Base-by-base conservation (phyloP, 441 rosid species). In the Heliophila coronopifolia region DNA sequence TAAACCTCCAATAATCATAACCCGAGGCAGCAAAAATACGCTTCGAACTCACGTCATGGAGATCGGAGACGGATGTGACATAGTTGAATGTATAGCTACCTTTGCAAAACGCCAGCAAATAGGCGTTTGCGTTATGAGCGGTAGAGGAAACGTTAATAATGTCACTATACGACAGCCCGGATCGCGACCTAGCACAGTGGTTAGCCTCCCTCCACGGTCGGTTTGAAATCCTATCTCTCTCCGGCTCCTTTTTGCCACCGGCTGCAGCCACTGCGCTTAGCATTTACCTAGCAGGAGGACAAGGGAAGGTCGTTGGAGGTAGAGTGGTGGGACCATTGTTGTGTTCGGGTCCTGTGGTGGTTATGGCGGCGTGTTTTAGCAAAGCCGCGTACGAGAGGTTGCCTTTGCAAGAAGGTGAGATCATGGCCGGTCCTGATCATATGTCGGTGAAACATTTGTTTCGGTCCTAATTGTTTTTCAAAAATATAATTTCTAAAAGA, bases 101-200 rank as follows among this genome's bases (percentile, higher is more conserved):
- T 76, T 72, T 10, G 75, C 77, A 19, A 56, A 59, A 48, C 67
- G 75, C n/a, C 80, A 72, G 48, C 73, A 71, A n/a, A n/a, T n/a
- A n/a, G 80, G 77, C 63, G 70, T 76, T 54, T 72, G 77, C 49
- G 72, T 76, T 43, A 45, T 76, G 59, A 76, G 75, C 39, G 80
- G 77, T 40, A 65, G 64, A 4, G 80, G 80, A 9, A 69, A 50
- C 9, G 77, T 76, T 20, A 62, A 59, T 9, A 73, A 75, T 63
- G 75, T 76, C 47, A 76, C 73, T 45, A 60, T 76, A 50, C 62
- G 77, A 19, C 80, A 76, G 48, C 77, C 80, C 9, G 69, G 71
- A n/a, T 54, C 66, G 6, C 49, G 44, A 17, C 53, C 62, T 41
- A 47, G 52, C 15, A 47, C 71, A 1, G 70, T 58, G 1, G 56